Conservation (phyloP, 2,329 filamentous ascomycete species). For the Fusarium albidum region DNA sequence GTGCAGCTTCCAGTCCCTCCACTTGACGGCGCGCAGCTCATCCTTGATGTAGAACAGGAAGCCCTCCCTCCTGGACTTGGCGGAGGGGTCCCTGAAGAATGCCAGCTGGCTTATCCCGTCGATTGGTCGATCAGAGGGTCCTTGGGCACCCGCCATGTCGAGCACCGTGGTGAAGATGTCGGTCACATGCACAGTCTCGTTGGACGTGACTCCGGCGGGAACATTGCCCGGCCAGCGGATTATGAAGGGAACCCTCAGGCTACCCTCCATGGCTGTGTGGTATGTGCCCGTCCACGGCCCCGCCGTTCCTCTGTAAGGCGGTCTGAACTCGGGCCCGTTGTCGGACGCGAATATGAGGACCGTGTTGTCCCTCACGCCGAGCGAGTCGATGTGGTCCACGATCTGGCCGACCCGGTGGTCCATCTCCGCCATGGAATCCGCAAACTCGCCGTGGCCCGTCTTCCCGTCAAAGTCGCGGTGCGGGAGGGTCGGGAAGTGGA, state of each 20-base stretch:
- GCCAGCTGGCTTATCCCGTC: conserved; percentile 42
- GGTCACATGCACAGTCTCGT: conserved; percentile 45
- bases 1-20: conserved; percentile 48
- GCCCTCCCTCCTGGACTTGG: conserved; percentile 32
- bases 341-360: conserved; percentile 48
- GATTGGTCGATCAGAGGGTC: conserved; percentile 42
- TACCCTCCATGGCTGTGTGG: conserved; percentile 48
- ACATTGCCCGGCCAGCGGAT: conserved; percentile 45
- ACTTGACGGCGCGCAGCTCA: conserved; percentile 45
- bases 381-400: conserved; percentile 42
- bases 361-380: conserved; percentile 42
- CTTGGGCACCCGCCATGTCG: conserved; percentile 29
- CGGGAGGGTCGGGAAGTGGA: conserved; percentile 45
- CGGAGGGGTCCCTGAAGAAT: conserved; percentile 37
- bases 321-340: conserved; percentile 46
- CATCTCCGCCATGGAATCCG: conserved; percentile 47
- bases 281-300: conserved; percentile 47
- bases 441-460: conserved; percentile 43
- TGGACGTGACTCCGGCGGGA: conserved; percentile 37
- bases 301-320: conserved; percentile 44
- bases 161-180: conserved; percentile 45
- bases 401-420: conserved; percentile 44
- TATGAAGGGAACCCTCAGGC: conserved; percentile 47
- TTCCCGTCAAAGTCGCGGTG: conserved; percentile 42
- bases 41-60: conserved; percentile 48